These are phyloP conservation scores for Cladochytrium replicatum DNA, from an alignment of 192 early-diverging fungal genomes.

Conservation along the genomic window DNA sequence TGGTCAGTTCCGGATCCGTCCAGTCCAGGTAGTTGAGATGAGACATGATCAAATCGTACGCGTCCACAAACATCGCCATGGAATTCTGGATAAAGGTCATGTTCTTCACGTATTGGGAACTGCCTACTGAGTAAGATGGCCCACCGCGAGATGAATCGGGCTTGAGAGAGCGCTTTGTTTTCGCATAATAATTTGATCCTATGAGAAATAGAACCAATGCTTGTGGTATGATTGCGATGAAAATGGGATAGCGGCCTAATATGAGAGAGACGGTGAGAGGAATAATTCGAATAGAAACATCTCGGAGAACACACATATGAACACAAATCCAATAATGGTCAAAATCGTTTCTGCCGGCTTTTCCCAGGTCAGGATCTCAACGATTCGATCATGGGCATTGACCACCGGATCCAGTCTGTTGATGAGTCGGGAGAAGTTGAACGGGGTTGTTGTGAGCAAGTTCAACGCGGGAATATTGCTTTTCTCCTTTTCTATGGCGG, in stretches of 20 bases:
- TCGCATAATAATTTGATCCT: slow-evolving; percentile 41
- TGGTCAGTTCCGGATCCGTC: slow-evolving; percentile 26
- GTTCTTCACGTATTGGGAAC: slow-evolving; percentile 55
- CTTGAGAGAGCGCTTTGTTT: slow-evolving; percentile 22
- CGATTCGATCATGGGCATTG: slow-evolving; percentile 47
- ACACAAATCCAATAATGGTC: slow-evolving; percentile 18
- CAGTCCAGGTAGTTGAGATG: slow-evolving; percentile 22
- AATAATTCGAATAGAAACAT: not conserved
- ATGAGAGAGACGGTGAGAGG: slow-evolving; percentile 4
- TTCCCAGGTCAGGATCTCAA: slow-evolving; percentile 60
- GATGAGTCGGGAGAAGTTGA: slow-evolving; percentile 61
- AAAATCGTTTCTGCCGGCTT: slow-evolving; percentile 51
- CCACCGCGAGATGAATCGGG: slow-evolving; percentile 19
- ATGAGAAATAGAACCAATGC: slow-evolving; percentile 39
- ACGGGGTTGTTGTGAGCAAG: slow-evolving; percentile 53
- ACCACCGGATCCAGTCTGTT: slow-evolving; percentile 54
- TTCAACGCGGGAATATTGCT: slow-evolving; percentile 46
- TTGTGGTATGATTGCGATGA: slow-evolving; percentile 43
- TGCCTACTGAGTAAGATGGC: slow-evolving; percentile 4
- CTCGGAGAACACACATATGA: slow-evolving; percentile 33
- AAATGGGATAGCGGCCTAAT: slow-evolving; percentile 47
- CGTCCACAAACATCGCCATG: slow-evolving; percentile 48
- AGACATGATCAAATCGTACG: slow-evolving; percentile 23
- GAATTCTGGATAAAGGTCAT: slow-evolving; percentile 68
- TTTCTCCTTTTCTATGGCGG: slow-evolving; percentile 27